Conservation (phyloP, 306 rosid genomes). For the Malus sylvestris region DNA sequence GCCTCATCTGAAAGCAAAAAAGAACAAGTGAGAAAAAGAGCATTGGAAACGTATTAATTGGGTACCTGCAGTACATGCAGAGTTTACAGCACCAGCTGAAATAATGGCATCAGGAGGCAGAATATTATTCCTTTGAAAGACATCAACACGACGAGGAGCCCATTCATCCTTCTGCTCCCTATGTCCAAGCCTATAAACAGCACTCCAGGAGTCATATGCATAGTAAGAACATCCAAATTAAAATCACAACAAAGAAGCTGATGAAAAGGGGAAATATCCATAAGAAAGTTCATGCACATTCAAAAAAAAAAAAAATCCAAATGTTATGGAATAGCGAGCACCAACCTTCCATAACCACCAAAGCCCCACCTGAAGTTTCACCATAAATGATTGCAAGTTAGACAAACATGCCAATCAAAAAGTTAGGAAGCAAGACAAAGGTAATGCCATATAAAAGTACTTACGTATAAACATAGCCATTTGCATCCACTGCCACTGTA, state of each 20-base stretch:
- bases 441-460: slow-evolving; percentile 20
- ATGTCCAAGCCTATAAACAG: slow-evolving; percentile 77
- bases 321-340: slow-evolving; percentile 4
- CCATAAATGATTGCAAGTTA: slow-evolving; percentile 9
- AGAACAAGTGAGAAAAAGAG: neutral
- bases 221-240: neutral
- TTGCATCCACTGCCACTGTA: slow-evolving; percentile 88
- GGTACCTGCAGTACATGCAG: slow-evolving; percentile 91
- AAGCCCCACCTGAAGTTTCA: slow-evolving; percentile 79
- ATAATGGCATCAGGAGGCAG: slow-evolving; percentile 74
- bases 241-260: neutral
- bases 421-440: slow-evolving; percentile 1
- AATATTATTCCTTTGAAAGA: slow-evolving; percentile 62
- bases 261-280: neutral
- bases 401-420: slow-evolving; percentile 6
- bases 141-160: slow-evolving; percentile 82
- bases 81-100: slow-evolving; percentile 87
- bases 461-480: slow-evolving; percentile 89
- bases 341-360: slow-evolving; percentile 98
- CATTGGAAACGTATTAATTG: neutral
- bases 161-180: slow-evolving; percentile 99
- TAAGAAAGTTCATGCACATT: neutral
- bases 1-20: neutral
- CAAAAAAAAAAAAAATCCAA: neutral
- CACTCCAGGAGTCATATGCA: slow-evolving; percentile 3